phyloP scores from a whole-genome alignment of 2,329 filamentous ascomycete species.

The Fusarium sp. region DNA sequence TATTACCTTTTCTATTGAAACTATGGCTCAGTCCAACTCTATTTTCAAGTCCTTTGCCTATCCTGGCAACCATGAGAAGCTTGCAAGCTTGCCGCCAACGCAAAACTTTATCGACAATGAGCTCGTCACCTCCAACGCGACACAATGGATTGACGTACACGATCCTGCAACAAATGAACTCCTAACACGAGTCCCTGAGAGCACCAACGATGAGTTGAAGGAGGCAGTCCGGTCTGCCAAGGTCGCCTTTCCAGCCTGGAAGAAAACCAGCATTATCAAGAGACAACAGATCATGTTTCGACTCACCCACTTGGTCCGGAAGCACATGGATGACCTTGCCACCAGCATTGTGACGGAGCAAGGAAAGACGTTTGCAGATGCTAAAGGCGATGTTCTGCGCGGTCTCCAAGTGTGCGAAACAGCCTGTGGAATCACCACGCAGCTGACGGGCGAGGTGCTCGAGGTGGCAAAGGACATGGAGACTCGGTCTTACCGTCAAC shows the following conservation, averaged over 20 bases:
- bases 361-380: constrained; percentile 82
- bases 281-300: constrained; percentile 84
- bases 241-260: constrained; percentile 77
- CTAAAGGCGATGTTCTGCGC: constrained; percentile 77
- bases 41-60: constrained; percentile 33
- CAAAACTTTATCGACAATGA: constrained; percentile 80
- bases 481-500: constrained; percentile 79
- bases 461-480: constrained; percentile 89
- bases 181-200: constrained; percentile 80
- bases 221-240: constrained; percentile 76
- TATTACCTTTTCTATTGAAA: background rate
- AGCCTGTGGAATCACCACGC: constrained; percentile 77
- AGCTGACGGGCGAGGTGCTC: constrained; percentile 79
- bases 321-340: constrained; percentile 81
- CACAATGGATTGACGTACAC: constrained; percentile 77
- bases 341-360: constrained; percentile 83
- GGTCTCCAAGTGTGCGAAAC: constrained; percentile 82
- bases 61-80: constrained; percentile 38
- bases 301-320: constrained; percentile 76
- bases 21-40: constrained; percentile 26
- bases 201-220: constrained; percentile 74
- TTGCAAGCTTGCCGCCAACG: constrained; percentile 61
- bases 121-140: constrained; percentile 70
- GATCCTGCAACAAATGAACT: constrained; percentile 84
- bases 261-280: constrained; percentile 71